Base-by-base conservation (phyloP, 352 stramenopile species). In the Peronospora belbahrii region DNA sequence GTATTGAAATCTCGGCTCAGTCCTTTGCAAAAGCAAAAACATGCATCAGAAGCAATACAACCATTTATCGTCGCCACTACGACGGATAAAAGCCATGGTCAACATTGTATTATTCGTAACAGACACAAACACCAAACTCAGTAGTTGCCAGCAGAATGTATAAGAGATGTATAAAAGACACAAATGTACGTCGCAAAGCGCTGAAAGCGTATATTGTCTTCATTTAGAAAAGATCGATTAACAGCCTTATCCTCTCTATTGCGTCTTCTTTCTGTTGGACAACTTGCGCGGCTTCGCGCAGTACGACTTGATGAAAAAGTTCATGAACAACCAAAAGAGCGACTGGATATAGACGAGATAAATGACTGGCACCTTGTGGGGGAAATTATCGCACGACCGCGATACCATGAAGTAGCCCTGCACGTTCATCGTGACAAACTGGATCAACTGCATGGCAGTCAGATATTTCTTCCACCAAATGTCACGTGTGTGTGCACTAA, bases 391-490 rank as follows among this genome's bases (percentile, higher is more conserved):
- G 27, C 80, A 94, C 62, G 88, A 92, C 69, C 95, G 95, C 32
- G 71, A 86, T 22, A 94, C 68, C 56, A 74, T 83, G 30, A 85
- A 52, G 59, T 82, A 76, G 9, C 68, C 74, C 56, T 89, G 79
- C 25, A 85, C 66, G 54, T 89, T 83, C 76, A 91, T 89, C 37
- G 64, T 79, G 20, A 88, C 32, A 52, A 98, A 98, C 72, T 98
- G 94, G 42, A 96, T 79, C 65, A 98, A 65, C 70, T 98, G 95
- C 67, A 97, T 85, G 23, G 83, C 72, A 33, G 95, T 98, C 18
- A 98, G 67, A 67, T 89, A 96, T 36, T 92, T 96, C 62, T 98
- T 98, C 95, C 95, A 98, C 93, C 93, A 98, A 66, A 98, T 97
- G 51, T 95, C 82, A 56, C 93, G 95, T 39, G 93, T 98, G 74